Evolutionary conservation across 345 rosid species (phyloP).

Genomic region (Cardiospermum halicacabum): DNA sequence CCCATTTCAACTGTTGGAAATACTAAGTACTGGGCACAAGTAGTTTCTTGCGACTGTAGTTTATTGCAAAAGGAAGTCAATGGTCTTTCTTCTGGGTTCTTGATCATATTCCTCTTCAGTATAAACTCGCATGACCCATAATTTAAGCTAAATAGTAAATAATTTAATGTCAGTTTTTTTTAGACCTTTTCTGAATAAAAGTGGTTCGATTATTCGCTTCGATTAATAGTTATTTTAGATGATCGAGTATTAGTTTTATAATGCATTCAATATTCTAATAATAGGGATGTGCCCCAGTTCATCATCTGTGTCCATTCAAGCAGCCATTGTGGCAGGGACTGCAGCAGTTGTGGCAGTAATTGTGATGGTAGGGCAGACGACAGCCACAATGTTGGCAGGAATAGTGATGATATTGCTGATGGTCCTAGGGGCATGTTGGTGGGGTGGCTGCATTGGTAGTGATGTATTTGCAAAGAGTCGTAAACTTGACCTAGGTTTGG

Average conservation of each 20-base stretch:
- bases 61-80: not conserved
- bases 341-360: conserved; percentile 72
- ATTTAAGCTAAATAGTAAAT: not conserved
- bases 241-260: conserved; percentile 19
- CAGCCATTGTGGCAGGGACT: conserved; percentile 65
- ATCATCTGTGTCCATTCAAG: conserved; percentile 74
- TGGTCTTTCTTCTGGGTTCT: not conserved
- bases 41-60: not conserved
- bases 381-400: conserved; percentile 61
- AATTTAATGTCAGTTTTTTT: not conserved
- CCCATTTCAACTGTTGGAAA: not conserved
- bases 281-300: conserved; percentile 87
- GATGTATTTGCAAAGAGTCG: conserved; percentile 60
- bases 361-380: conserved; percentile 62
- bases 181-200: not conserved
- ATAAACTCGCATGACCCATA: too few species aligned
- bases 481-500: conserved; percentile 60
- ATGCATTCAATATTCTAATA: conserved; percentile 53
- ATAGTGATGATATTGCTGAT: conserved; percentile 66
- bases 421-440: conserved; percentile 75
- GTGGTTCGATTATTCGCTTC: conserved; percentile 11
- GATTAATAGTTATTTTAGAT: conserved; percentile 8
- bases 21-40: not conserved
- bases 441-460: conserved; percentile 72
- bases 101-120: not conserved